A percentile compares a stretch with the other conserved stretches of the same genome.
phyloP scores from a whole-genome alignment of 345 rosid genomes.

The Laguncularia racemosa region DNA sequence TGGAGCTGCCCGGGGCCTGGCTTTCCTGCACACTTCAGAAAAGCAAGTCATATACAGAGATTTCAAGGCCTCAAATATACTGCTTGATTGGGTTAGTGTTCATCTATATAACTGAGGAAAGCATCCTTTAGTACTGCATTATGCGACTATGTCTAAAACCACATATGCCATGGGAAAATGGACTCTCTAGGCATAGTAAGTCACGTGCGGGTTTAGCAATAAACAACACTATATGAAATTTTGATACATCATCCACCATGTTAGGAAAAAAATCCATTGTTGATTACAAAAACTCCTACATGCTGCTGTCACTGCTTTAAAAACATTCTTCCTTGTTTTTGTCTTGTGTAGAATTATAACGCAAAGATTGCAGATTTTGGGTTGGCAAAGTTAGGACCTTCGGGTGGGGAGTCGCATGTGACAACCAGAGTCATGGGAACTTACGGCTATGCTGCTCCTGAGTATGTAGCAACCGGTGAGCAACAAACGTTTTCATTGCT shows the following conservation, averaged over 20 bases:
- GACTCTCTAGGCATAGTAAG: no score
- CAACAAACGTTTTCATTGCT: not conserved
- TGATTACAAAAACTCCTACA: no score
- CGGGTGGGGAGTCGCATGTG: conserved; percentile 15
- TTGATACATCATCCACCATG: no score
- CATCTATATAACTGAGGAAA: not conserved
- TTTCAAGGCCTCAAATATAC: conserved; percentile 78
- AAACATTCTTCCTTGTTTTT: not conserved
- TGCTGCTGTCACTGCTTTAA: no score
- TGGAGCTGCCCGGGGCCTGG: conserved; percentile 81
- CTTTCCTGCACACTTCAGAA: conserved; percentile 62
- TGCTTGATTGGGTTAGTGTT: conserved; percentile 63
- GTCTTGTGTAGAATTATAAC: conserved; percentile 12
- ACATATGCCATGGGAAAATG: no score
- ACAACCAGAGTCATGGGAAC: conserved; percentile 21
- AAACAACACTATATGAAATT: no score
- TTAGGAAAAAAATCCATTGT: no score
- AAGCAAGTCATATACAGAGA: conserved; percentile 76
- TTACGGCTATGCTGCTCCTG: conserved; percentile 17
- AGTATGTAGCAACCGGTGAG: conserved; percentile 18
- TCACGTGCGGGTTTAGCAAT: no score
- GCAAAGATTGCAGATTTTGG: conserved; percentile 22
- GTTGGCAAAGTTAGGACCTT: conserved; percentile 22
- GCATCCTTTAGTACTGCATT: not conserved
- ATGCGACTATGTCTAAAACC: not conserved